Percentiles rank a stretch among this genome's conserved stretches.
phyloP scores from a whole-genome alignment of 2,329 filamentous ascomycete genomes.

The Diaporthe ampelina region DNA sequence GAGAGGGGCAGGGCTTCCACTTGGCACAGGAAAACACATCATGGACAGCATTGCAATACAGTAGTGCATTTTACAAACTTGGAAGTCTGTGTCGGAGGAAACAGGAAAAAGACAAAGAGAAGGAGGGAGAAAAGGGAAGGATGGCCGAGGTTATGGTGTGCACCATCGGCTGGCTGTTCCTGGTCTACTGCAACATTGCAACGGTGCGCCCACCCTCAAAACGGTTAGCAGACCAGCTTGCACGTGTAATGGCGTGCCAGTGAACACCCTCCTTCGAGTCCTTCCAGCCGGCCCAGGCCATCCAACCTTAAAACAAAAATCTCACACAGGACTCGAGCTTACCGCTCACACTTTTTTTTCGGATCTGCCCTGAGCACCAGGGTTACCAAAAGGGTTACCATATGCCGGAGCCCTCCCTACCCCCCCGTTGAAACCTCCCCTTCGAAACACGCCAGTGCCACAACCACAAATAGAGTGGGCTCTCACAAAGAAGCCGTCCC shows the following conservation, averaged over 20 bases:
- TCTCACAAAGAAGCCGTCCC: background rate
- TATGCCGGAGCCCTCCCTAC: background rate
- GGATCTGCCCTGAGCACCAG: background rate
- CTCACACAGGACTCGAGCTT: background rate
- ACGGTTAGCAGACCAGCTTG: background rate
- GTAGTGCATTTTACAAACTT: too few relatives aligned
- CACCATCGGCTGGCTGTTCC: background rate
- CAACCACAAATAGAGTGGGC: background rate
- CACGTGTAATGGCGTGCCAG: conserved; percentile 16
- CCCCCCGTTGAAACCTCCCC: background rate
- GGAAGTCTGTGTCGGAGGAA: background rate
- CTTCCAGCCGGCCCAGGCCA: background rate
- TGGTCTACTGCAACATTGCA: conserved; percentile 5
- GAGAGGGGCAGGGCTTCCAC: background rate
- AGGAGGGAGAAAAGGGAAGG: background rate
- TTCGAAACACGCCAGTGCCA: conserved; percentile 11
- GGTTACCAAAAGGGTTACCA: conserved; percentile 6
- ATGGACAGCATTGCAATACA: background rate
- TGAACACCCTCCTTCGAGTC: conserved; percentile 1
- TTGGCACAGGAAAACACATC: background rate
- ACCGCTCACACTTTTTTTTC: background rate
- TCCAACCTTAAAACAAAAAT: background rate
- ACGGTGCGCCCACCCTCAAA: conserved; percentile 6
- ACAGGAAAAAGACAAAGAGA: background rate
- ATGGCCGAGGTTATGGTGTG: background rate